Base-by-base conservation (phyloP, 768 basidiomycete species). In the Cantharellus anzutake region DNA sequence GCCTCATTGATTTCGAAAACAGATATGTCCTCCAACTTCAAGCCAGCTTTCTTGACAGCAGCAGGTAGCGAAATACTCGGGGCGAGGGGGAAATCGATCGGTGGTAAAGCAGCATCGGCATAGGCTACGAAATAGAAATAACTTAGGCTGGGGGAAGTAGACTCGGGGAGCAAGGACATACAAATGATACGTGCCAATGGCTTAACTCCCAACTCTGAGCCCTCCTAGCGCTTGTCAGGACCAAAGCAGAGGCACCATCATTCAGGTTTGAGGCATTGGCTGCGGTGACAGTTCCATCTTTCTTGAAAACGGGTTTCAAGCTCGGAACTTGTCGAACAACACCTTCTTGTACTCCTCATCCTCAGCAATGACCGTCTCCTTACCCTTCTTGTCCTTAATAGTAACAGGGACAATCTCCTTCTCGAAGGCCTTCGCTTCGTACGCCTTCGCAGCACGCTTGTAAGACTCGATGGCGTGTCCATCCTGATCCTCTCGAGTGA, bases 311-410 rank as follows among this genome's bases (percentile, higher is more conserved):
- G 57, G 93, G 90, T 64, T 80, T 80, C 63, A 99, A 78, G 3
- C 81, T 74, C 41, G 92, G 88, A 64, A 98, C 71, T 99, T 99
- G 63, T 96, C 93, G 68, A 81, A 92, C 67, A 94, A 80, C 64
- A 99, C 81, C 65, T 91, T 86, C 76, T 93, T 98, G 78, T 90
- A 97, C 68, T 98, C 96, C 71, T 99, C 96, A 67, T 99, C 96
- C 74, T 98, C 93, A 64, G 78, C 78, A 51, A 99, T 80, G 57
- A 96, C 70, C 39, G 80, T 83, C 68, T 94, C 88, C 34, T 74
- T 73, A 48, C 90, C 89, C 75, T 96, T 97, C 77, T 90, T 91
- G 69, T 87, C 86, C 71, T 86, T 86, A 73, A 98, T 80, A 4
- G 83, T 84, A 7, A 98, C 80, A 2, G 91, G 89, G 0, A 84